Evolutionary conservation across 2,329 filamentous ascomycete genomes (phyloP), one percentile per base, ranked within the genome.

Genomic region (Xylariaceae sp.): DNA sequence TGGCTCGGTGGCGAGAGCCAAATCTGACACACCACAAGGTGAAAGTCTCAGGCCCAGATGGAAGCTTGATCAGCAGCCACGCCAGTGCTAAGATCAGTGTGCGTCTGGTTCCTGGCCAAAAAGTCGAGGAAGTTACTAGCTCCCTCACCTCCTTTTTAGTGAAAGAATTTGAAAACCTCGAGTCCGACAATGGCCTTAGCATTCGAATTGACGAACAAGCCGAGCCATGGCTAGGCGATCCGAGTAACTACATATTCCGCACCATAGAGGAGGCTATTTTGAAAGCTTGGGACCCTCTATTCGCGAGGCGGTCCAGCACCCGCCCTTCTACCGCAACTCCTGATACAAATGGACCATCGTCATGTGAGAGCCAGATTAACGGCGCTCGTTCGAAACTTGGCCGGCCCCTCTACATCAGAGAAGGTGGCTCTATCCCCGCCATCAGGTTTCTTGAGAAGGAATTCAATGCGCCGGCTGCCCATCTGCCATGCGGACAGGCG

Each of bases 371-470:
- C 7, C 19, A 32, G 1, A 2, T 16, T 3, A 58, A 57, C 9
- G 54, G 57, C 43, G 37, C 34, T 9, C 37, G 56, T 36, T 70
- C 74, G 3, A 77, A 74, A 58, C 62, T 65, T 10, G 71, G 75
- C 7, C 87, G 85, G 63, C 92, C 92, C 0, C 77, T 99, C 3
- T 97, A 95, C 68, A 99, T 99, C 62, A 83, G 94, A 9, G 94
- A 99, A 72, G 94, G 94, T 12, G 94, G 94, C 5, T 95, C 88
- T 0, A 99, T 99, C 62, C 94, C 94, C 0, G 89, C 89, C 0
- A 97, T 97, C 53, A 78, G 94, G 5, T 97, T 97, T 67, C 69
- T 97, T 36, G 92, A 97, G 70, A 96, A 96, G 73, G 90, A 95
- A 65, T 96, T 97, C 67, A 80, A 80, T 2, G 94, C 94, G 0